Conservation (phyloP, 1,139 yeast species). For the Hemisphaericaspora subhashii region DNA sequence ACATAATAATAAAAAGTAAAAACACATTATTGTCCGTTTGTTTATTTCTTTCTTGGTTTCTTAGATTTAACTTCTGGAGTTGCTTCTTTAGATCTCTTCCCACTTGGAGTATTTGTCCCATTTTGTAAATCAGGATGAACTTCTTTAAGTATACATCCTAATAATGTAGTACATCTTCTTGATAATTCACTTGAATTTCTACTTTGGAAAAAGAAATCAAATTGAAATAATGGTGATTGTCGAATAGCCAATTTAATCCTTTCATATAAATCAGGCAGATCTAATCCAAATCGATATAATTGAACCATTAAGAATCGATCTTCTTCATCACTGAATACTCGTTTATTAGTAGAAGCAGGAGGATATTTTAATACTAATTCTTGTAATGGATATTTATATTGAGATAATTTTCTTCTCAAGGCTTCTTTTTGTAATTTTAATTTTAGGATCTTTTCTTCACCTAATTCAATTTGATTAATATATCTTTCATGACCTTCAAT, state of each 20-base stretch:
- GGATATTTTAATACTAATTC: constrained; percentile 63
- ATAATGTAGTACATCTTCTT: constrained; percentile 66
- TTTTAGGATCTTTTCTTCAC: constrained; percentile 67
- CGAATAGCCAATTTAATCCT: constrained; percentile 60
- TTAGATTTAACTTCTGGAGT: constrained; percentile 14
- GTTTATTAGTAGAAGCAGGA: constrained; percentile 54
- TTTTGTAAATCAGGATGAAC: constrained; percentile 24
- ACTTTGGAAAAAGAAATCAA: constrained; percentile 72
- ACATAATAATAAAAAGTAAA: not conserved
- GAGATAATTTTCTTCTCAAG: constrained; percentile 60
- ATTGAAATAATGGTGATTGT: constrained; percentile 60
- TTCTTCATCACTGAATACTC: constrained; percentile 70
- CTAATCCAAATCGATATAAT: constrained; percentile 65
- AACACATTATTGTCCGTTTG: not conserved
- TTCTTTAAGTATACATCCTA: constrained; percentile 66
- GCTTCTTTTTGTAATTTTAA: constrained; percentile 64
- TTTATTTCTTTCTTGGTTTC: constrained; percentile 13
- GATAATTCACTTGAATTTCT: constrained; percentile 63
- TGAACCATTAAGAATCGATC: constrained; percentile 70
- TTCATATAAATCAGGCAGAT: constrained; percentile 64
- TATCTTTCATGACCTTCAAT: constrained; percentile 75
- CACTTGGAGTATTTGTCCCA: constrained; percentile 10
- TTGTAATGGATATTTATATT: constrained; percentile 63
- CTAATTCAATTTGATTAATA: constrained; percentile 66
- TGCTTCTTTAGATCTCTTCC: constrained; percentile 19